Evolutionary conservation across 768 basidiomycete genomes (phyloP), one percentile per base, ranked within the genome.

Genomic region (Gautieria morchelliformis): DNA sequence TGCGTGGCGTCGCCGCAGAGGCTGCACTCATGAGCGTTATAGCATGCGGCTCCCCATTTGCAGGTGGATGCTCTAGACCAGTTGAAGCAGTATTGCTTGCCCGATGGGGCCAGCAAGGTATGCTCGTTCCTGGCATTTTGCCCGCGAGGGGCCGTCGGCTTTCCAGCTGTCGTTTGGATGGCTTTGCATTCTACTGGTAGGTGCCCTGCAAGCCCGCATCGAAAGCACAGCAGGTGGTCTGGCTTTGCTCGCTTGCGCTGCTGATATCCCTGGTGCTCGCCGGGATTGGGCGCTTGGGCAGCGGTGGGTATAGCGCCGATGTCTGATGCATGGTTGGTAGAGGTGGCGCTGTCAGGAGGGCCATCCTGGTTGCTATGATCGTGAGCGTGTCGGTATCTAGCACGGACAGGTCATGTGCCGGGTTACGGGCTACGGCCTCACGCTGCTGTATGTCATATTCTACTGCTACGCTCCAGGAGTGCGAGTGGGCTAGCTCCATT

Each of bases 1-100:
- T 74, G 71, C 24, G 37, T n/a, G n/a, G n/a, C n/a, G n/a, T n/a
- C n/a, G n/a, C n/a, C n/a, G n/a, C n/a, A n/a, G n/a, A n/a, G n/a
- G 55, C 63, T 68, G 62, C 71, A 73, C 10, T 33, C 57, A 55
- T 73, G 73, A 58, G 53, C 33, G 54, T 60, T 57, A 35, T 33
- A 37, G 63, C 70, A 71, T 22, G 15, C 20, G 41, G 27, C 17
- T 4, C 60, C 61, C 19, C 41, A 64, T 4, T 35, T 30, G 60
- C 69, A 70, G 30, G 32, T 9, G n/a, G 59, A 59, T 3, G 22
- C 19, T 17, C 24, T 6, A 6, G 69, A 65, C 46, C 53, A 73
- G 17, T 41, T 48, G 61, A 72, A 70, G 53, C 70, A 72, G 61
- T 53, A 71, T 5, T 58, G 54, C 4, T 35, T 46, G 6, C 70